Evolutionary conservation across 2,329 filamentous ascomycete genomes (phyloP), one percentile per base, ranked within the genome.

Genomic region (Monosporascus sp.): DNA sequence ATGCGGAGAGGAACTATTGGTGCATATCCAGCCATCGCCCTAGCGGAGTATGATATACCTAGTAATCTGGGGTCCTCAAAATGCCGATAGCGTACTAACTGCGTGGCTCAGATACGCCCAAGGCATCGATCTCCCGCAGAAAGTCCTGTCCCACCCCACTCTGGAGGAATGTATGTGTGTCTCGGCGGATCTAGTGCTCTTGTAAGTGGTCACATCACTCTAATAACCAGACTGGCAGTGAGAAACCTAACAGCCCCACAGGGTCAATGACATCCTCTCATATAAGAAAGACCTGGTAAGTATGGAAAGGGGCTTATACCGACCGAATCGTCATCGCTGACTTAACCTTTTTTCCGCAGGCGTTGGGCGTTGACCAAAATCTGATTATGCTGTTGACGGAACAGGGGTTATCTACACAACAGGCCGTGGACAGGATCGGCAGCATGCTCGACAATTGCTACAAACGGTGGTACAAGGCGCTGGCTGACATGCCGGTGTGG

Each of bases 391-490:
- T 56, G 6, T 51, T 56, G 4, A 45, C 46, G 24, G 43, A 55
- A 20, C 50, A 59, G 34, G 20, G 20, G 26, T 40, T 51, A 46
- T 45, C 56, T 3, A 43, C 52, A n/a, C 52, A 59, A 44, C 27
- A 59, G 50, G 24, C 57, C 17, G 41, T 57, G 4, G 55, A 59
- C 20, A 24, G 43, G 22, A 52, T 59, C 14, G 57, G 57, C 17
- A 7, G 4, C 38, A 34, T 59, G 51, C 44, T 59, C 26, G 36
- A 52, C 34, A 34, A 47, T 24, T 56, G 56, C 48, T 59, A 59
- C 40, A 55, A 36, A 20, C 48, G 54, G 8, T 59, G 54, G 57
- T 57, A 57, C 49, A 51, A 48, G 24, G 52, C 57, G 14, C 57
- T 59, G 17, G 57, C 57, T 4, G 49, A 57, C 8, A 16, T 59